Conservation (phyloP, 495 filamentous ascomycete genomes). For the Penicillium maclennaniae region DNA sequence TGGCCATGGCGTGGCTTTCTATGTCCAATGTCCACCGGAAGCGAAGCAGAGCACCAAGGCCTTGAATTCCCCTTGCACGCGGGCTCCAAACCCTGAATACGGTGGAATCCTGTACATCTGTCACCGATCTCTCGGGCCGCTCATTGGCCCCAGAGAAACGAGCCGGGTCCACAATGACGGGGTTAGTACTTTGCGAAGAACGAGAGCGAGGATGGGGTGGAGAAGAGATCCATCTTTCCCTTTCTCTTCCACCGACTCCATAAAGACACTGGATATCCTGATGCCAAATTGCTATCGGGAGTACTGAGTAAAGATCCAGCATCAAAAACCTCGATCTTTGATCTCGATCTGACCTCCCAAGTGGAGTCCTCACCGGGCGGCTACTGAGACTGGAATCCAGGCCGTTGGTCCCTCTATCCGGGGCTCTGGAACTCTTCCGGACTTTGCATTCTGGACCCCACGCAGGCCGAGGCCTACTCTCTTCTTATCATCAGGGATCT, state of each 20-base stretch:
- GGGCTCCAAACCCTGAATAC: not conserved
- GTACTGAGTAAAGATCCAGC: not conserved
- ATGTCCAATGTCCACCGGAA: too few species aligned
- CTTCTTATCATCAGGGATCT: not conserved
- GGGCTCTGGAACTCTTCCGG: conserved; percentile 23
- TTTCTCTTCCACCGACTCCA: not conserved
- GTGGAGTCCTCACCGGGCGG: conserved; percentile 12
- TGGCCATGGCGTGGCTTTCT: too few species aligned
- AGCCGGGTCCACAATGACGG: conserved; percentile 16
- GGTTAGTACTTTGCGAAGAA: conserved; percentile 14
- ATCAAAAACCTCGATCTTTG: not conserved
- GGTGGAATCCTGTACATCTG: not conserved
- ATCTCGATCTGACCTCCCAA: not conserved
- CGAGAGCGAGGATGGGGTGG: not conserved
- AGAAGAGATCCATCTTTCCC: conserved; percentile 7
- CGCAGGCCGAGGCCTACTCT: conserved; percentile 19
- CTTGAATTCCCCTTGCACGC: not conserved
- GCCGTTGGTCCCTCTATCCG: conserved; percentile 22
- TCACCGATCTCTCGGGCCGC: not conserved
- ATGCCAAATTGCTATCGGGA: not conserved
- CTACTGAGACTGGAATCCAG: conserved; percentile 12
- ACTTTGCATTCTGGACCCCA: conserved; percentile 26
- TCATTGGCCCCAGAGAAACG: conserved; percentile 11
- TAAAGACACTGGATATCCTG: not conserved
- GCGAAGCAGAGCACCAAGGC: too few species aligned